Base-by-base conservation (phyloP, 495 filamentous ascomycete species). In the Trichoderma virens region DNA sequence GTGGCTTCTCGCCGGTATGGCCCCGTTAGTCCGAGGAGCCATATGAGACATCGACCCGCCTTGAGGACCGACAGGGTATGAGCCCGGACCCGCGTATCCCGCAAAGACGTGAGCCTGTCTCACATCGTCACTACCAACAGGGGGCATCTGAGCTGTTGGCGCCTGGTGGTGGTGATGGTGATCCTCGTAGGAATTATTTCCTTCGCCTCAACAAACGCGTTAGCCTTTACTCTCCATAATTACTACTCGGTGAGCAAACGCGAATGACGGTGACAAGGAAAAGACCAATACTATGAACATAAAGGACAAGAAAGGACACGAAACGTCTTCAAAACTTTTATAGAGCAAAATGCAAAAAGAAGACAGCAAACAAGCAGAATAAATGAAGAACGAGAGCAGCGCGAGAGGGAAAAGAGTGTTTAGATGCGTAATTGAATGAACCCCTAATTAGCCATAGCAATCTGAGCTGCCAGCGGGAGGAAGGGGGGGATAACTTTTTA, bases 41-140 rank as follows among this genome's bases (percentile, higher is more conserved):
- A 93, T 83, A 6, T 86, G 83, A 2, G 89, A 81, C 77, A 96
- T 88, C 20, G 89, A 84, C 13, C 89, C 82, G 28, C 82, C 82
- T 8, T 39, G 76, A 69, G 62, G 14, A 27, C 68, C 56, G 75
- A 65, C 79, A 69, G 68, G 82, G 62, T 70, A 71, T 64, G 84
- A 78, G 59, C 88, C 87, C 71, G 86, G 85, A 60, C 82, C 73
- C 56, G 87, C 83, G 67, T 92, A 90, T 38, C 85, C 85, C 51
- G 86, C 82, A 76, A 97, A 97, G 66, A 90, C 85, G 62, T 96
- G 91, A 32, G 86, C 78, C 39, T 86, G 85, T 60, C 91, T 88
- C 41, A 91, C 79, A 65, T 93, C 87, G 51, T 80, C 79, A 67
- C 70, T 72, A 70, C 72, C 71, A 70, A 74, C 69, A 62, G 72